Percentiles rank a stretch among this genome's conserved stretches.
Conservation (phyloP, 1,284 basidiomycete genomes). For the Termitomyces sp. region DNA sequence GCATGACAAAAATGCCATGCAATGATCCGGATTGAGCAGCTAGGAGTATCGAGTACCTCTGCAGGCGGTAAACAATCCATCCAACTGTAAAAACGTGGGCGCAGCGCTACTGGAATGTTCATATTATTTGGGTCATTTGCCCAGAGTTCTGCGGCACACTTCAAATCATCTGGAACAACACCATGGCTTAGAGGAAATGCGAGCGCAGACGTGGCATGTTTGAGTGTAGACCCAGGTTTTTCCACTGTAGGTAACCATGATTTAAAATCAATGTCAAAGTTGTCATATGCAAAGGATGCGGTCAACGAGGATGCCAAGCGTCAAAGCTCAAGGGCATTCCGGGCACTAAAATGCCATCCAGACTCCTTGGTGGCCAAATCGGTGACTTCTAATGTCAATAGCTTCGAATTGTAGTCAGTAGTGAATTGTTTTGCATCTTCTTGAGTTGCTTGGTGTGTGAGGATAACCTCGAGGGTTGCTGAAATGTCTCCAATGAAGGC, state of each 20-base stretch:
- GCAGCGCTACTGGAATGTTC: background rate
- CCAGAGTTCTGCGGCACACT: background rate
- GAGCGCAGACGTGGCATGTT: background rate
- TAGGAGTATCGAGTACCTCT: background rate
- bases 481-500: too few relatives aligned
- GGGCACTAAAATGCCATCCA: too few relatives aligned
- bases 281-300: background rate
- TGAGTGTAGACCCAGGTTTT: background rate
- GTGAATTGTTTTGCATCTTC: too few relatives aligned
- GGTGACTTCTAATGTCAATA: too few relatives aligned
- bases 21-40: background rate
- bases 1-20: constrained; percentile 4
- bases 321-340: background rate
- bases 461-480: too few relatives aligned
- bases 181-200: background rate
- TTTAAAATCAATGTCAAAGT: background rate
- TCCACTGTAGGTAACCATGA: background rate
- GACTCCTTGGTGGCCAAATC: too few relatives aligned
- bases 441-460: too few relatives aligned
- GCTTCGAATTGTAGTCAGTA: too few relatives aligned
- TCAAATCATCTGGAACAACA: background rate
- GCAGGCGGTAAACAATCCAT: background rate
- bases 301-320: background rate
- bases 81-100: background rate
- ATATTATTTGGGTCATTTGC: background rate